These are phyloP conservation scores for Pleurotus giganteus DNA, from an alignment of 768 basidiomycete species.

Conservation along the genomic window DNA sequence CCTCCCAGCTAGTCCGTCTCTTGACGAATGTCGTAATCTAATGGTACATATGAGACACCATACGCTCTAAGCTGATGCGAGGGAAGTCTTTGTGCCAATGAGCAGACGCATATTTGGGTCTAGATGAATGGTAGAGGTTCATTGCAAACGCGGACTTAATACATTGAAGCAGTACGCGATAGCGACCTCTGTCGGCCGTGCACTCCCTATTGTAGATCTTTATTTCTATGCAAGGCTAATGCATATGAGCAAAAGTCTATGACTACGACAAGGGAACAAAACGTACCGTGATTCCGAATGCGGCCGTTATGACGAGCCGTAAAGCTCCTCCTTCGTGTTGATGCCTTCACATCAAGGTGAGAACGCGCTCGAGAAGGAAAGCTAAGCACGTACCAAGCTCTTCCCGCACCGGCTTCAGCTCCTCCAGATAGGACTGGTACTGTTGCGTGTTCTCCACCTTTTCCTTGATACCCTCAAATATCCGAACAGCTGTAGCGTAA, in stretches of 20 bases:
- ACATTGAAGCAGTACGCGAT: background rate
- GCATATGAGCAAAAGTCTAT: background rate
- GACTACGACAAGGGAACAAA: background rate
- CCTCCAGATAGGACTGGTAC: constrained; percentile 90
- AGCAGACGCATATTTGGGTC: no score
- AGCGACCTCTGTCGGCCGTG: background rate
- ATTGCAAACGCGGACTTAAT: constrained; percentile 1
- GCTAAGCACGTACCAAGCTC: constrained; percentile 70
- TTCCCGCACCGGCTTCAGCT: constrained; percentile 83
- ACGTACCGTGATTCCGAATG: constrained; percentile 10
- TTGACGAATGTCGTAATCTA: no score
- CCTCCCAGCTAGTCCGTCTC: no score
- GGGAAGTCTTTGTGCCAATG: no score
- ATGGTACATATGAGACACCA: no score
- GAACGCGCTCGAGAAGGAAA: background rate
- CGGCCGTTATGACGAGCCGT: constrained; percentile 29
- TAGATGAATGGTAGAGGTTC: background rate
- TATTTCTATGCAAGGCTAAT: background rate
- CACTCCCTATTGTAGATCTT: background rate
- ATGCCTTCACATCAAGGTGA: constrained; percentile 34
- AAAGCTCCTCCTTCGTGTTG: constrained; percentile 43
- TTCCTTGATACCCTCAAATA: constrained; percentile 94
- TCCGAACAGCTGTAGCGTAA: constrained; percentile 93
- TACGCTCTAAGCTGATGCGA: no score
- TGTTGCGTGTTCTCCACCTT: constrained; percentile 98